Evolutionary conservation across 495 filamentous ascomycete genomes (phyloP), one percentile per base, ranked within the genome.

Genomic region (Penicillium tannophilum): DNA sequence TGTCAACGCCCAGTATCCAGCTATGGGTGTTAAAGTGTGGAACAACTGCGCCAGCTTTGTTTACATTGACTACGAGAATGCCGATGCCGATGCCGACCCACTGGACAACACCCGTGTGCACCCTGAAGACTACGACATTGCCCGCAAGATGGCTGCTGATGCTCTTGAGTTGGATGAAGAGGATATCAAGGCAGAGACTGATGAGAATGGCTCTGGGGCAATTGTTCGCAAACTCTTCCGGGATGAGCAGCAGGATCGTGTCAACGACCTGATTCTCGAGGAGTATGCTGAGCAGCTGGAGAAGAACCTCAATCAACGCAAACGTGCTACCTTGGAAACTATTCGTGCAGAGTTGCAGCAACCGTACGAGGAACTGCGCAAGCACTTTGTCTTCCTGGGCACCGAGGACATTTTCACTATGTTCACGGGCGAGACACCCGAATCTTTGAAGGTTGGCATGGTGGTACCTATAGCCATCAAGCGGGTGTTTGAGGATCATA

Each of bases 231-330:
- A 91, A 72, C 83, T 98, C 7, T 88, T 98, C 72, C 90, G 88
- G 65, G 92, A 97, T 10, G 90, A 96, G 24, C 88, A 89, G 55
- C 89, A 93, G 68, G 93, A 97, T 59, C 92, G 92, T 68, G 92
- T 98, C 62, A 96, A 98, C 65, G 95, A 98, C 67, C 79, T 98
- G 52, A 92, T 97, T 60, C 79, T 98, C 5, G 94, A 98, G 69
- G 90, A 97, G 71, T 98, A 98, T 66, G 95, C 94, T 1, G 92
- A 96, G 71, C 92, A 98, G 74, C 76, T 98, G 51, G 93, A 97
- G 74, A 87, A 82, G 60, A 94, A 96, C 62, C 90, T 96, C 62
- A 89, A 91, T 61, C 92, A 96, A 73, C 87, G 90, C 53, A 98
- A 98, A 75, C 91, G 95, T 39, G 94, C 94, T 0, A 98, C 95